Evolutionary conservation across 108 stramenopile species (phyloP).

Genomic region (Pseudonitzschia multiseries): DNA sequence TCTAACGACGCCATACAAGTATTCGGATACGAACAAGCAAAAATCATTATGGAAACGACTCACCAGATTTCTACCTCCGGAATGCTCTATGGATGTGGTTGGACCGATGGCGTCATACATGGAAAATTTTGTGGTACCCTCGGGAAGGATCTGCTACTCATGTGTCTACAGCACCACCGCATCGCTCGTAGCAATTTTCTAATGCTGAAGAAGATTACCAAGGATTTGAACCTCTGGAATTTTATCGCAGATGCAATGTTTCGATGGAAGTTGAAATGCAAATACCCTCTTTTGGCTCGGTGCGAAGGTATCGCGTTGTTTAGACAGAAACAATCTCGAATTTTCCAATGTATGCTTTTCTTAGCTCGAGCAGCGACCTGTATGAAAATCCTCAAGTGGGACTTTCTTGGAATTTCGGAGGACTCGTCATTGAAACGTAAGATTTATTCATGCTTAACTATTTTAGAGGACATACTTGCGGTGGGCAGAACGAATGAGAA

Average conservation of each 20-base stretch:
- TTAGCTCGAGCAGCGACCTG: slow-evolving; percentile 14
- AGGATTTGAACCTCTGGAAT: slow-evolving; percentile 19
- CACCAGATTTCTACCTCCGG: slow-evolving; percentile 12
- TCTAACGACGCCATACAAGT: slow-evolving; percentile 10
- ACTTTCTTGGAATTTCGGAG: neutral
- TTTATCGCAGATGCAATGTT: slow-evolving; percentile 11
- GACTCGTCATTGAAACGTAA: slow-evolving; percentile 2
- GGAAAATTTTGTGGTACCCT: slow-evolving; percentile 20
- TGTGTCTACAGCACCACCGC: slow-evolving; percentile 30
- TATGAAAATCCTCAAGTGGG: neutral
- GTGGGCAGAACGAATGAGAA: neutral
- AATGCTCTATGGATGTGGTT: slow-evolving; percentile 22
- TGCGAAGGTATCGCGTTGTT: slow-evolving; percentile 1
- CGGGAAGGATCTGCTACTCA: slow-evolving; percentile 16
- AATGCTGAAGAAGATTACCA: slow-evolving; percentile 11
- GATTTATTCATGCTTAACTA: neutral
- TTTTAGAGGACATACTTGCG: neutral
- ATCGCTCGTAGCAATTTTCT: slow-evolving; percentile 8
- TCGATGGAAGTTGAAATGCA: slow-evolving; percentile 19
- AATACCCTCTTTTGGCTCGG: slow-evolving; percentile 10
- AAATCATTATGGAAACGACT: slow-evolving; percentile 1
- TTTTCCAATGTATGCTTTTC: slow-evolving; percentile 30
- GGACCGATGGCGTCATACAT: slow-evolving; percentile 25
- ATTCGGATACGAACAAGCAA: slow-evolving; percentile 21
- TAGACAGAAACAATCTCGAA: neutral